phyloP scores from a whole-genome alignment of 176 grass and related monocot species.

The Panicum miliaceum region DNA sequence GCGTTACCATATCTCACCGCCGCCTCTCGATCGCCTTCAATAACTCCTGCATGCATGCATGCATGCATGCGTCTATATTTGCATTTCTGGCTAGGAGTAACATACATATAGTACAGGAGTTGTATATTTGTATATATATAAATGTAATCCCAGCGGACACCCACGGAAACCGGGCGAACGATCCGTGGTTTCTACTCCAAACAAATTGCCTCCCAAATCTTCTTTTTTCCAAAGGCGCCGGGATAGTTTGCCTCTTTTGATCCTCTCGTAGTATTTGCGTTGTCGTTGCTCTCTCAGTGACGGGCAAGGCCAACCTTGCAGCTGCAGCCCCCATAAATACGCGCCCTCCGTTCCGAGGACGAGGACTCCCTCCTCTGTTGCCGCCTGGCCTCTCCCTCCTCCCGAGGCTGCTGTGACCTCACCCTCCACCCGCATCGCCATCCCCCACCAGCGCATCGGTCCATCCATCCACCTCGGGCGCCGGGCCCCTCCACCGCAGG shows the following conservation, averaged over 20 bases:
- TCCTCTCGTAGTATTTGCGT: neutral
- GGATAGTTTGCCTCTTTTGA: constrained; percentile 27
- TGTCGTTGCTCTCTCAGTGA: constrained; percentile 15
- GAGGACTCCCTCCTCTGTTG: constrained; percentile 26
- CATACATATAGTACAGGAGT: no score
- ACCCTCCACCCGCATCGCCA: constrained; percentile 28
- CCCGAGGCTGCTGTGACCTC: constrained; percentile 14
- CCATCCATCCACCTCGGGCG: neutral
- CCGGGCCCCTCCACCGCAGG: neutral
- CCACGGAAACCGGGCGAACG: neutral
- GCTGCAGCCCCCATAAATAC: constrained; percentile 39
- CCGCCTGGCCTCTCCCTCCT: neutral
- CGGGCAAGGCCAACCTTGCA: constrained; percentile 7
- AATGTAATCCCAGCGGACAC: neutral
- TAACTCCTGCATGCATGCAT: no score
- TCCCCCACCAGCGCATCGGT: neutral
- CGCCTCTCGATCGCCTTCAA: no score
- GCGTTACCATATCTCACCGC: neutral
- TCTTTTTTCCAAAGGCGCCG: neutral
- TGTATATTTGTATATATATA: neutral
- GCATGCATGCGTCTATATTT: no score
- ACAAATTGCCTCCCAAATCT: neutral
- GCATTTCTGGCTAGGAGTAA: no score
- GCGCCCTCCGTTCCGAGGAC: neutral
- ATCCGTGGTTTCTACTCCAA: neutral